Base-by-base conservation (phyloP, 495 filamentous ascomycete genomes). In the Neurospora terricola region DNA sequence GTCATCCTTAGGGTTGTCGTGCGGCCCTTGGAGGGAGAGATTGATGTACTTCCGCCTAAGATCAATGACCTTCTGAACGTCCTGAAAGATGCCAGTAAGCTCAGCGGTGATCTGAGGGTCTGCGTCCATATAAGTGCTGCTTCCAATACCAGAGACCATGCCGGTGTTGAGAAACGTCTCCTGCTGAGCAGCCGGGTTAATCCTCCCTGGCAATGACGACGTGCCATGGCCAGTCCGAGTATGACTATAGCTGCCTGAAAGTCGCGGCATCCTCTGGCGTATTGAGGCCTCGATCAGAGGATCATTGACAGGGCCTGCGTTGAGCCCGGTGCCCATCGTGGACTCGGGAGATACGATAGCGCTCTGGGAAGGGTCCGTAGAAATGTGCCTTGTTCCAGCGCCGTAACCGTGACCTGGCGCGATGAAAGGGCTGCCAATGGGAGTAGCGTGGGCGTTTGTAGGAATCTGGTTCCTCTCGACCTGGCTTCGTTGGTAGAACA, bases 401-500 rank as follows among this genome's bases (percentile, higher is more conserved):
- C 79, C 74, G 39, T 81, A 78, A 70, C 82, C 78, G 72, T 78
- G 74, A 27, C 72, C 75, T 8, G 80, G 71, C 23, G 82, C 76
- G 34, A 88, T 77, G 71, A 88, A 69, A 37, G 89, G 87, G 78
- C 87, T 88, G 38, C 82, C 82, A 73, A 83, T 81, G 39, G 83
- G 81, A 11, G 85, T 83, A 43, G 73, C 73, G 75, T 86, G 83
- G 73, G 83, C 74, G 81, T 83, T 74, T 83, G 87, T 73, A 78
- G 83, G 77, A 82, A 86, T 76, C 79, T 87, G 75, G 81, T 81
- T 82, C 76, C 54, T 81, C 45, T 91, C 88, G 27, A 90, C 83
- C 81, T 94, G 92, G 81, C 93, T 94, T 73, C 93, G 87, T 78
- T 97, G 96, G 81, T 97, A 99, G 84, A 98, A 94, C 38, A 97